Conservation (phyloP, 176 grass and related monocot genomes). For the Saccharum officinarum region DNA sequence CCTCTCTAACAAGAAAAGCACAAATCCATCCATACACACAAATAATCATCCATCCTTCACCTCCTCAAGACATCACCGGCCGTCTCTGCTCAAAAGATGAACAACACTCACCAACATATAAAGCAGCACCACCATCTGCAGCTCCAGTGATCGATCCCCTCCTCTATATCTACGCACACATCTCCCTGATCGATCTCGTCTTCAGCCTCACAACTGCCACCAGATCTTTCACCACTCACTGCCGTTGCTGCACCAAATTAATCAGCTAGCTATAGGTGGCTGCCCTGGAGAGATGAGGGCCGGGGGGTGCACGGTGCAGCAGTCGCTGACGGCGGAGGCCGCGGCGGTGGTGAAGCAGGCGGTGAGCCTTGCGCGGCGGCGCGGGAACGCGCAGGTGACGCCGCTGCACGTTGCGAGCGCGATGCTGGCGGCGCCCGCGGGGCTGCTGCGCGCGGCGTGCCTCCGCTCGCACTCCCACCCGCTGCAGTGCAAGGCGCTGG, state of each 20-base stretch:
- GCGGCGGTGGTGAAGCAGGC: conserved; percentile 82
- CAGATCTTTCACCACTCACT: neutral
- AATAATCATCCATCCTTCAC: conserved; percentile 27
- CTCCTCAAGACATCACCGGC: conserved; percentile 26
- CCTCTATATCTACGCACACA: conserved; percentile 45
- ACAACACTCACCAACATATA: conserved; percentile 48
- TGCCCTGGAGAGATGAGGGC: conserved; percentile 49
- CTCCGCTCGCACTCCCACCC: conserved; percentile 86
- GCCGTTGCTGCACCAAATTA: neutral
- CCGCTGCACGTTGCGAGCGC: conserved; percentile 93
- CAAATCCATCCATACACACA: conserved; percentile 49
- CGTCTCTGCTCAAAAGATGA: conserved; percentile 26
- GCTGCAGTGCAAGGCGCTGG: conserved; percentile 93
- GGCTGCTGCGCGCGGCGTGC: conserved; percentile 70
- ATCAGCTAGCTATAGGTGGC: neutral
- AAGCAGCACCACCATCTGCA: conserved; percentile 51
- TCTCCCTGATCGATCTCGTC: neutral
- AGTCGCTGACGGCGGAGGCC: conserved; percentile 71
- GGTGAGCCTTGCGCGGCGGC: conserved; percentile 62
- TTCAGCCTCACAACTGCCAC: conserved; percentile 7
- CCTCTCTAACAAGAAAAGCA: conserved; percentile 93
- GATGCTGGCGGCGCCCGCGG: conserved; percentile 73
- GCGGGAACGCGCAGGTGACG: conserved; percentile 92
- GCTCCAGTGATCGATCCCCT: conserved; percentile 10
- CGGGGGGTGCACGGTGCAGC: conserved; percentile 87